Conservation (phyloP, 345 rosid species). For the Cardiospermum halicacabum region DNA sequence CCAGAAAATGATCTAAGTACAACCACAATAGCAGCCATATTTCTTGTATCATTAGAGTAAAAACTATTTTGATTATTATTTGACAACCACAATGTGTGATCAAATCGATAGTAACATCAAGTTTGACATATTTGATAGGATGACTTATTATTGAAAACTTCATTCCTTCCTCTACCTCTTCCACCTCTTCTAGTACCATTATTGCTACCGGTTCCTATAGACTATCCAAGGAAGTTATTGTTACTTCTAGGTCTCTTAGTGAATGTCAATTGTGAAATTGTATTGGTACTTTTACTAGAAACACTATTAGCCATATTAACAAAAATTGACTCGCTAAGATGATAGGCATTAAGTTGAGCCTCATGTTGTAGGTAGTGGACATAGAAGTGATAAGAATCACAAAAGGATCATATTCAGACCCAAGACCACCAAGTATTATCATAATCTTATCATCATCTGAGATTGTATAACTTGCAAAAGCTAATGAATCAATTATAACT, state of each 20-base stretch:
- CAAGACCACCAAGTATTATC: background rate
- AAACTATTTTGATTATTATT: too few relatives aligned
- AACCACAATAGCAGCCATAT: background rate
- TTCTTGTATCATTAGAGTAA: too few relatives aligned
- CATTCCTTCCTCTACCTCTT: background rate
- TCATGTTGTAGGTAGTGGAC: background rate
- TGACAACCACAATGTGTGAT: background rate
- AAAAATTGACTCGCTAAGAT: too few relatives aligned
- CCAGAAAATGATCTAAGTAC: background rate
- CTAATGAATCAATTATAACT: background rate
- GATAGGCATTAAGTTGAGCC: background rate
- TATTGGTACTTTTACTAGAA: too few relatives aligned
- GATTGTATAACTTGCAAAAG: background rate
- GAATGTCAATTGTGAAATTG: background rate
- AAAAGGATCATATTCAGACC: background rate
- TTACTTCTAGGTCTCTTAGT: too few relatives aligned
- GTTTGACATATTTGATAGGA: background rate
- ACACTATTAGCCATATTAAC: too few relatives aligned
- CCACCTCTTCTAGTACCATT: background rate
- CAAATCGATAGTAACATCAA: background rate
- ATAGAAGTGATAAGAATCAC: background rate
- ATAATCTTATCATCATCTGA: background rate
- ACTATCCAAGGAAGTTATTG: too few relatives aligned
- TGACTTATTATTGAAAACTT: background rate
- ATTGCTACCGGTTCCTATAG: background rate